phyloP scores from a whole-genome alignment of 2,329 filamentous ascomycete genomes.

The Colletotrichum sp. region DNA sequence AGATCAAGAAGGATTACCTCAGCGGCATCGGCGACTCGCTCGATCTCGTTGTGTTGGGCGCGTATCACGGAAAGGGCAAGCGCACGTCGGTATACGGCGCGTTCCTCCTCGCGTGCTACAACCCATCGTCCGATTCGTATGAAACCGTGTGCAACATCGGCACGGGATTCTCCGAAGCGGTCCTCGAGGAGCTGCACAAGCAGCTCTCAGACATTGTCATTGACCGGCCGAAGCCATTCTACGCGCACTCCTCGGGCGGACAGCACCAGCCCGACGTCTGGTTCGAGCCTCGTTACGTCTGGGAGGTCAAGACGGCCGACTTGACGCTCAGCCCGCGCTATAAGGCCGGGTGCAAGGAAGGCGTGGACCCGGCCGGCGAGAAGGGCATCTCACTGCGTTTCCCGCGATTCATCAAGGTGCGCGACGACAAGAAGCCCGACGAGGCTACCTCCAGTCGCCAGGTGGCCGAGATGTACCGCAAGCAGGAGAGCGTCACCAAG shows the following conservation, averaged over 20 bases:
- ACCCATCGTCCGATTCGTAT: conserved; percentile 78
- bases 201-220: conserved; percentile 81
- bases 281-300: conserved; percentile 94
- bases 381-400: conserved; percentile 90
- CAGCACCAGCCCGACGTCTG: conserved; percentile 98
- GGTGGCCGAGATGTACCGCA: conserved; percentile 96
- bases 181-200: conserved; percentile 85
- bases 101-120: conserved; percentile 95
- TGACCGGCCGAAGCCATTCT: conserved; percentile 92
- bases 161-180: conserved; percentile 93
- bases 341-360: conserved; percentile 85
- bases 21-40: conserved; percentile 92
- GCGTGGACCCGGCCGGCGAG: conserved; percentile 72
- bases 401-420: conserved; percentile 87
- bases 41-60: conserved; percentile 93
- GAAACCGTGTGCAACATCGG: conserved; percentile 99
- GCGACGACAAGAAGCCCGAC: conserved; percentile 96
- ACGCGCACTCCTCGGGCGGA: conserved; percentile 79
- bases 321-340: conserved; percentile 91
- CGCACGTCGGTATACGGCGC: conserved; percentile 95
- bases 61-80: conserved; percentile 94
- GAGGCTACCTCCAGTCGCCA: conserved; percentile 84
- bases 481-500: conserved; percentile 89
- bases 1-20: conserved; percentile 99
- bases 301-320: conserved; percentile 98